Evolutionary conservation across 176 grass and related monocot genomes (phyloP).

Genomic region (Alopecurus myosuroides): DNA sequence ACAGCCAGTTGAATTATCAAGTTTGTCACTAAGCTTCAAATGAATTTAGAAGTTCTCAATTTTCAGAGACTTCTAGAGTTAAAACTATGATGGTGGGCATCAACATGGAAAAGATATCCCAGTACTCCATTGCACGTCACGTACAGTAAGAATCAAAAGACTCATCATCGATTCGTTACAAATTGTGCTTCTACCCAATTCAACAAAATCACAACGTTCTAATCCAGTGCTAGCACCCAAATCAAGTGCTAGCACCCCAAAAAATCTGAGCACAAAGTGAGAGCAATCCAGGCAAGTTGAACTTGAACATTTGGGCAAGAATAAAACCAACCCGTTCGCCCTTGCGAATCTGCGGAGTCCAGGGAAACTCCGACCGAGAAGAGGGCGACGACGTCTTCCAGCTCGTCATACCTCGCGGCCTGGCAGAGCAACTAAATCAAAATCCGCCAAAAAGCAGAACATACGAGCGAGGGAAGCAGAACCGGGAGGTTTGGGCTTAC

Average conservation of each 20-base stretch:
- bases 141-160: neutral
- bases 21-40: neutral
- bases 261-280: neutral
- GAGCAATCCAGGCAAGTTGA: neutral
- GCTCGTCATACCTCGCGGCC: slow-evolving; percentile 92
- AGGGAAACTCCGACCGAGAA: slow-evolving; percentile 62
- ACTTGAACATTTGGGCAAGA: neutral
- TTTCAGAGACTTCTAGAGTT: neutral
- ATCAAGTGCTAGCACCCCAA: neutral
- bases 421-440: slow-evolving; percentile 10
- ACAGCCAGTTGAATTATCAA: neutral
- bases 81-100: neutral
- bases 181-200: neutral
- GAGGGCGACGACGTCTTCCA: slow-evolving; percentile 73
- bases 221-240: neutral
- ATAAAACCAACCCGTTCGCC: slow-evolving; percentile 59
- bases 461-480: neutral
- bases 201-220: neutral
- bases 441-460: neutral
- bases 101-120: neutral
- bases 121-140: neutral
- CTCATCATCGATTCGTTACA: neutral
- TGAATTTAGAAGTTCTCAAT: neutral
- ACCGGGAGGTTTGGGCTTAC: slow-evolving; percentile 2
- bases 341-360: slow-evolving; percentile 75